A percentile compares a stretch with the other conserved stretches of the same genome.
phyloP scores from a whole-genome alignment of 192 early-diverging fungal species.

The Fimicolochytrium jonesii region DNA sequence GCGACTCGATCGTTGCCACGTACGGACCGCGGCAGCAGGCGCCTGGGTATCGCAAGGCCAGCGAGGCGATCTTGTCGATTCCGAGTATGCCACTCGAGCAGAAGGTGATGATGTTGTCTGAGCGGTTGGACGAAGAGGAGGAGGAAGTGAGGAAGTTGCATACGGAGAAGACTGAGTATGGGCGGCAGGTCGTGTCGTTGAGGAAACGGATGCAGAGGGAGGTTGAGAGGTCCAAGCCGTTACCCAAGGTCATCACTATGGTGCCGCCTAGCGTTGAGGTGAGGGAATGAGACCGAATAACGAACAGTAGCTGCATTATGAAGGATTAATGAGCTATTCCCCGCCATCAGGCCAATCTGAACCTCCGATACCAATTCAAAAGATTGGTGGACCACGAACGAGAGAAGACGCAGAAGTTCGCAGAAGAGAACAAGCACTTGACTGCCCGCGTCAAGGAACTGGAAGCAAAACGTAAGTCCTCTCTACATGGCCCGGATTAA shows the following conservation, averaged over 20 bases:
- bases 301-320: background rate
- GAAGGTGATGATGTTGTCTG: background rate
- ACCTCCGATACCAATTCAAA: conserved; percentile 26
- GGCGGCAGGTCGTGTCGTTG: background rate
- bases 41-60: too few relatives aligned
- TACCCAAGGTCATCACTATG: conserved; percentile 15
- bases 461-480: conserved; percentile 12
- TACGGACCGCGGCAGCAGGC: too few relatives aligned
- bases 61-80: background rate
- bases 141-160: background rate
- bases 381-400: conserved; percentile 8
- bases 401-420: conserved; percentile 8
- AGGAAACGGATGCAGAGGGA: conserved; percentile 8
- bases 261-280: conserved; percentile 25
- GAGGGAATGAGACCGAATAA: background rate
- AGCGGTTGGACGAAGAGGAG: background rate
- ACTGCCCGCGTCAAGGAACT: conserved; percentile 18
- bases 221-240: conserved; percentile 4
- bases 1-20: background rate
- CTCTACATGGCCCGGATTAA: background rate
- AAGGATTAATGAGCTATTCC: background rate
- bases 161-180: background rate
- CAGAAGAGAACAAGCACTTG: conserved; percentile 16
- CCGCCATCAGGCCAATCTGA: conserved; percentile 15
- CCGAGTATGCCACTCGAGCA: background rate